Base-by-base conservation (phyloP, 1,284 basidiomycete species). In the Ganoderma leucocontextum region DNA sequence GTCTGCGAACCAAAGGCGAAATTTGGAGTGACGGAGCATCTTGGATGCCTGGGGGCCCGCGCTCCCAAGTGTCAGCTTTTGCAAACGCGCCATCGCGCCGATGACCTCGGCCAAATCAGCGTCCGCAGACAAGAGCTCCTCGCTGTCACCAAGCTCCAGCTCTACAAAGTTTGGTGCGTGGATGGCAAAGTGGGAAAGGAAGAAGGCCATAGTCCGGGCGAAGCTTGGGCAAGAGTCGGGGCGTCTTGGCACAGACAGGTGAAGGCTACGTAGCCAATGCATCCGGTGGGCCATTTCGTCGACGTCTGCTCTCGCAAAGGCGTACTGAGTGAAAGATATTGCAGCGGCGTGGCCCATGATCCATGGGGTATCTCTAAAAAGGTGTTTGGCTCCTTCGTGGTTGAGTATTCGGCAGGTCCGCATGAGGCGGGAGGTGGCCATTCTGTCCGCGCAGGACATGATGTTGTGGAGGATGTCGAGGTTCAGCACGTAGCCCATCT, bases 341-440 rank as follows among this genome's bases (percentile, higher is more conserved):
- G 47, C 47, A 4, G 22, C 7, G 12, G 47, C 47, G 25, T 25
- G 9, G 19, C 4, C 12, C 47, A 2, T 12, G 22, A 49, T 12
- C n/a, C 22, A 22, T 25, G 8, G 47, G 4, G n/a, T 49, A 12
- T 49, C 10, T 10, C 4, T 49, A 10, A 49, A 9, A 1, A 49
- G 8, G 25, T 49, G 25, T 4, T 33, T 49, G 42, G 33, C 33
- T 25, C 61, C 61, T 22, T 62, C 61, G 17, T 62, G 47, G 35
- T 62, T 62, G 61, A 62, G 61, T n/a, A 19, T 25, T 22, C 29
- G 33, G 35, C 61, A 62, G 19, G 47, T 52, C 47, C 42, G 44
- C 61, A 62, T 62, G 19, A 53, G 41, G 25, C 38, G 41, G 9
- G 61, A 42, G 3, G 36, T 38, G 9, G 42, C 7, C n/a, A 13